A percentile compares a stretch with the other conserved stretches of the same genome.
Evolutionary conservation across 2,329 filamentous ascomycete species (phyloP).

Genomic region (Colletotrichum sp.): DNA sequence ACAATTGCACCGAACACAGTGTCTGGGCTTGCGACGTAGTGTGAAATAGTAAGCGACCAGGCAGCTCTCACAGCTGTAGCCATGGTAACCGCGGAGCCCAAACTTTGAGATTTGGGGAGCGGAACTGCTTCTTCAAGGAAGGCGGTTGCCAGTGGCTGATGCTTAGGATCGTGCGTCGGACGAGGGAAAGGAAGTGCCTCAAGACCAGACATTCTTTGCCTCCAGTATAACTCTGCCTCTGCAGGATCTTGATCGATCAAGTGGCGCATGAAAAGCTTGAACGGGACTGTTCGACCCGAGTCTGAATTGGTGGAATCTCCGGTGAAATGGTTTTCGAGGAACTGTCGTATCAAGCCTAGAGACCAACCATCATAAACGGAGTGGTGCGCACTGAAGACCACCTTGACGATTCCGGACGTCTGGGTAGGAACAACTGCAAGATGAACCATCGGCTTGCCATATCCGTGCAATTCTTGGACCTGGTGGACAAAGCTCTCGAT

Average conservation of each 20-base stretch:
- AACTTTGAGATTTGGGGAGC: not conserved
- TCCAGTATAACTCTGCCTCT: not conserved
- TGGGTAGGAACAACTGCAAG: conserved; percentile 14
- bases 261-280: not conserved
- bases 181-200: not conserved
- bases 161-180: not conserved
- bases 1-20: conserved; percentile 32
- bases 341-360: not conserved
- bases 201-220: not conserved
- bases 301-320: not conserved
- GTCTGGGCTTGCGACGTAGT: conserved; percentile 35
- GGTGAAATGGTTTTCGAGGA: not conserved
- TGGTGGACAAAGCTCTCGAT: not conserved
- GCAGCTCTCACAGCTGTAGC: conserved; percentile 29
- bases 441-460: conserved; percentile 21
- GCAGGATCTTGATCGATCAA: not conserved
- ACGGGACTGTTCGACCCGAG: not conserved
- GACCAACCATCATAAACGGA: conserved; percentile 32
- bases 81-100: not conserved
- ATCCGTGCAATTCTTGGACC: not conserved
- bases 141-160: not conserved
- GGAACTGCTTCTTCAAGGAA: not conserved
- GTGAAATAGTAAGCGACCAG: conserved; percentile 36
- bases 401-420: conserved; percentile 18
- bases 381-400: conserved; percentile 36